These are phyloP conservation scores for Phylloporus sp. DNA, from an alignment of 768 basidiomycete genomes.

Conservation along the genomic window DNA sequence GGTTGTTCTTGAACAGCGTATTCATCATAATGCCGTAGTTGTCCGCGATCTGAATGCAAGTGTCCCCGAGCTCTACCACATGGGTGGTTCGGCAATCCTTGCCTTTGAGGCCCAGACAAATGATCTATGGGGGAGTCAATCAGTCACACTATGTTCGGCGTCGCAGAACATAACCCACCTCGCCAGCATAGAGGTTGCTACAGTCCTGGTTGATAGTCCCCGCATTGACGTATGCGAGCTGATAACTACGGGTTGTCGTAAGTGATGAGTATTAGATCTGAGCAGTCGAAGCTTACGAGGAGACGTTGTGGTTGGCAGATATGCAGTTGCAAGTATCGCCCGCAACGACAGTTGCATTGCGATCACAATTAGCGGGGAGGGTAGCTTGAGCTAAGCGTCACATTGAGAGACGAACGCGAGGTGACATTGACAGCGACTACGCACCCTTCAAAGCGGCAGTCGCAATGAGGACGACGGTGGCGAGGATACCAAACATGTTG, in stretches of 20 bases:
- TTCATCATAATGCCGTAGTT: slow-evolving; percentile 40
- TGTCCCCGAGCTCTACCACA: slow-evolving; percentile 46
- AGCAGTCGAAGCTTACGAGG: slow-evolving; percentile 45
- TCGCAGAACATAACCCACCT: slow-evolving; percentile 31
- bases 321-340: slow-evolving; percentile 68
- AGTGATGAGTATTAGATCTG: neutral
- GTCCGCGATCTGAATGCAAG: slow-evolving; percentile 43
- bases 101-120: slow-evolving; percentile 56
- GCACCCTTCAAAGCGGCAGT: slow-evolving; percentile 14
- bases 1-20: slow-evolving; percentile 59
- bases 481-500: slow-evolving; percentile 19
- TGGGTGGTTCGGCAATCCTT: slow-evolving; percentile 56
- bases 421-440: neutral
- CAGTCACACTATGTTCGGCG: neutral
- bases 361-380: slow-evolving; percentile 47
- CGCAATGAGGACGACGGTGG: slow-evolving; percentile 15
- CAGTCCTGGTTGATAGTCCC: slow-evolving; percentile 31
- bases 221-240: neutral
- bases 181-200: slow-evolving; percentile 50
- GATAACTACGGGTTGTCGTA: slow-evolving; percentile 13
- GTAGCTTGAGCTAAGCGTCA: slow-evolving; percentile 41
- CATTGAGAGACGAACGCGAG: neutral
- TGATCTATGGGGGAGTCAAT: neutral
- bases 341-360: slow-evolving; percentile 52
- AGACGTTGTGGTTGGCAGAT: slow-evolving; percentile 55